phyloP scores from a whole-genome alignment of 306 rosid species.

The Prosopis cineraria region DNA sequence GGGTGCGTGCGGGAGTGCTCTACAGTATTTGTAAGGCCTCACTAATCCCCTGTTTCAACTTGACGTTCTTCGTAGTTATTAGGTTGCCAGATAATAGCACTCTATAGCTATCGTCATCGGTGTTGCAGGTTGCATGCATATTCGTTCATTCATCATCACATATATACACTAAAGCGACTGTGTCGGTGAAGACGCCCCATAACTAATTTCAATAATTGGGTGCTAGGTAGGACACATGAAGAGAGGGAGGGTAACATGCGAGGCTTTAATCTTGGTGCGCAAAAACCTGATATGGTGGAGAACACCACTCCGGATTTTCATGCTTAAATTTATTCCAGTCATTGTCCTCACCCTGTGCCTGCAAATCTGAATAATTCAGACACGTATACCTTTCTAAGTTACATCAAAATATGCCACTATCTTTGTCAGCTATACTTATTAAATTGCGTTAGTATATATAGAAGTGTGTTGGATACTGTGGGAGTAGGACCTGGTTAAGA shows the following conservation, averaged over 20 bases:
- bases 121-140: too few relatives aligned
- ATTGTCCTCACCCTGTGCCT: not conserved
- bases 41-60: too few relatives aligned
- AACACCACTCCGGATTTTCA: slow-evolving; percentile 79
- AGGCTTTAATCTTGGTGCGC: not conserved
- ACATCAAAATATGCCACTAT: not conserved
- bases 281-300: slow-evolving; percentile 39
- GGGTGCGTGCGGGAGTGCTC: too few relatives aligned
- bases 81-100: too few relatives aligned
- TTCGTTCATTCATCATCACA: too few relatives aligned
- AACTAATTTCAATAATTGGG: too few relatives aligned
- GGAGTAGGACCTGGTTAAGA: not conserved
- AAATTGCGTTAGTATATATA: too few relatives aligned
- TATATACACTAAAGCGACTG: too few relatives aligned
- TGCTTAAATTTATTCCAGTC: slow-evolving; percentile 38
- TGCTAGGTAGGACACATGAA: not conserved
- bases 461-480: not conserved
- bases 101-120: too few relatives aligned
- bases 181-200: too few relatives aligned
- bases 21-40: too few relatives aligned
- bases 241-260: not conserved
- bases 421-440: not conserved
- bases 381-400: not conserved
- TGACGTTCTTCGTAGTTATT: too few relatives aligned
- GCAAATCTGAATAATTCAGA: slow-evolving; percentile 27